Conservation (phyloP, 768 basidiomycete genomes). For the Candolleomyces aberdarensis region DNA sequence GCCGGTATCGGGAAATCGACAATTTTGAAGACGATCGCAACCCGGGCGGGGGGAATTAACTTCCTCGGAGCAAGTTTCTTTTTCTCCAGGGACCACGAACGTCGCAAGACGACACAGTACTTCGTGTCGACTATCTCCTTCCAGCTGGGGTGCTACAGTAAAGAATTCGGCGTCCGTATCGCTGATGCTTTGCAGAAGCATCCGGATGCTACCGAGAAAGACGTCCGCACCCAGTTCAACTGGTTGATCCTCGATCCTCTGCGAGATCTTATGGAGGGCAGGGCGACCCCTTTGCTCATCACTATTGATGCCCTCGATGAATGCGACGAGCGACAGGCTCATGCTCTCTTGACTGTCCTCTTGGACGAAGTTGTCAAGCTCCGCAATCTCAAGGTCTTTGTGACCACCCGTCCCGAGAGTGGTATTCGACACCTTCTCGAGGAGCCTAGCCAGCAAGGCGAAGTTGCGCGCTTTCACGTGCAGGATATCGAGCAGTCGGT, state of each 20-base stretch:
- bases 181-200: neutral
- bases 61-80: neutral
- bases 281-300: neutral
- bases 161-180: neutral
- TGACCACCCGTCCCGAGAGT: neutral
- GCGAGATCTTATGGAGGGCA: neutral
- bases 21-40: neutral
- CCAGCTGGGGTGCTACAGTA: neutral
- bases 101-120: neutral
- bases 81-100: neutral
- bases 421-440: neutral
- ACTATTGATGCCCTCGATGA: conserved; percentile 1
- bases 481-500: conserved; percentile 3
- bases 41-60: neutral
- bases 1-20: conserved; percentile 4
- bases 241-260: neutral
- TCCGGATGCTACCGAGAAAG: neutral
- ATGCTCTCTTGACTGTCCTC: neutral
- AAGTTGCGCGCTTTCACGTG: neutral
- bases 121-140: neutral
- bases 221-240: neutral
- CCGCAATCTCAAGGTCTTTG: neutral
- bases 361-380: neutral
- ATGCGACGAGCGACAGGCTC: neutral
- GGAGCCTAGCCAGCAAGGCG: neutral